Percentiles rank a stretch among this genome's conserved stretches.
Evolutionary conservation across 208 protist genomes (phyloP).

Genomic region (Spongospora subterranea): DNA sequence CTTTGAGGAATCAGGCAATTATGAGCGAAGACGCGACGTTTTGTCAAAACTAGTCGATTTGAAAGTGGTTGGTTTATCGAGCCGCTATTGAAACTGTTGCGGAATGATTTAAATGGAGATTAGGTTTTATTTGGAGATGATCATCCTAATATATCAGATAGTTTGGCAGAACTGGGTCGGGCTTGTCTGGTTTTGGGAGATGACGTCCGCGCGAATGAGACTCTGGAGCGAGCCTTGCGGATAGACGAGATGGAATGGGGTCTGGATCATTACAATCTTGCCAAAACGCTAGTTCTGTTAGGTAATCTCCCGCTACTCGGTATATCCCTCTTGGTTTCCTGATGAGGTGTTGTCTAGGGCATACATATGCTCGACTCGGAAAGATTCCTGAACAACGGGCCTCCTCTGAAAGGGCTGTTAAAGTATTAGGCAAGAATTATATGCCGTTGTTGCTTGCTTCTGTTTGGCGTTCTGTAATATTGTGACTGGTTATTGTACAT

Average conservation of each 20-base stretch:
- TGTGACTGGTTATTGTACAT: too few relatives aligned
- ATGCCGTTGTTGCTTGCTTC: background rate
- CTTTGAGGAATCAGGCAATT: conserved; percentile 46
- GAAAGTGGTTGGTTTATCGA: conserved; percentile 12
- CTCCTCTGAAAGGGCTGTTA: background rate
- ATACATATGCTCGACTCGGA: conserved; percentile 12
- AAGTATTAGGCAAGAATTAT: background rate
- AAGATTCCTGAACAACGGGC: conserved; percentile 13
- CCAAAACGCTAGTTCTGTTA: conserved; percentile 25
- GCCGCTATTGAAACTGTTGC: too few relatives aligned
- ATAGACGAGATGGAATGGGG: conserved; percentile 19
- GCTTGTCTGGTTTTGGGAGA: conserved; percentile 35
- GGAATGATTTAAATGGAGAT: too few relatives aligned
- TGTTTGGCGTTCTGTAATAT: background rate
- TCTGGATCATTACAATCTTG: background rate
- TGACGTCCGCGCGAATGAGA: background rate
- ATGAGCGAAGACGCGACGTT: conserved; percentile 1
- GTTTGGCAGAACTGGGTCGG: background rate
- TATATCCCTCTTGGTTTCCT: background rate
- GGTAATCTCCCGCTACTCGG: background rate
- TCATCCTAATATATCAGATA: conserved; percentile 27
- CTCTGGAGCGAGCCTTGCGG: background rate
- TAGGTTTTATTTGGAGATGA: background rate
- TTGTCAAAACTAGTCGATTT: background rate
- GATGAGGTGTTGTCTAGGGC: background rate